Evolutionary conservation across 495 filamentous ascomycete genomes (phyloP).

Genomic region (Neurospora sp.): DNA sequence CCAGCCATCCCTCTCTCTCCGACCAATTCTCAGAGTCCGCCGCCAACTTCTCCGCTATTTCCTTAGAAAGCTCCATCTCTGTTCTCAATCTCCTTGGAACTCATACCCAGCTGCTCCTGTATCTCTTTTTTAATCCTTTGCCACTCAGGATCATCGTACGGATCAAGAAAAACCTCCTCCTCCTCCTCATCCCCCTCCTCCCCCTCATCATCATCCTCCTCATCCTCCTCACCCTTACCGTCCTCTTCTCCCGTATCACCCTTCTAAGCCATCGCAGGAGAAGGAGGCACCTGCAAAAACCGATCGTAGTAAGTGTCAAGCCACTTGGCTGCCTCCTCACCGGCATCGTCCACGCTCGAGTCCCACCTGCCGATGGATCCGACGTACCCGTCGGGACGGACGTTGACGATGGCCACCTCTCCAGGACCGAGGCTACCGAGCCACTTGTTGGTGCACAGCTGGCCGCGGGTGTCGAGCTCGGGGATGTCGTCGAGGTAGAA

Average conservation of each 20-base stretch:
- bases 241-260: not conserved
- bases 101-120: not conserved
- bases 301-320: constrained; percentile 50
- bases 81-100: not conserved
- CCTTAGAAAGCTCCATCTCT: not conserved
- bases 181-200: not conserved
- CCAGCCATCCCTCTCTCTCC: not conserved
- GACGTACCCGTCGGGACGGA: constrained; percentile 61
- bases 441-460: constrained; percentile 52
- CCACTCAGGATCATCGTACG: not conserved
- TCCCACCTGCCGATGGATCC: constrained; percentile 47
- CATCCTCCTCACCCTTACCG: not conserved
- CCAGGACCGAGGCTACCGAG: constrained; percentile 41
- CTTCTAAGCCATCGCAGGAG: not conserved
- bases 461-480: constrained; percentile 36
- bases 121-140: not conserved
- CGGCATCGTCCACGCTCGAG: constrained; percentile 30
- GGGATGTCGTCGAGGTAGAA: constrained; percentile 54
- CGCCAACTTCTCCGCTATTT: not conserved
- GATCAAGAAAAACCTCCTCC: not conserved
- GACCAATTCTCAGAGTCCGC: not conserved
- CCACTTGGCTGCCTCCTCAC: constrained; percentile 40
- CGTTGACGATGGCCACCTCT: constrained; percentile 47
- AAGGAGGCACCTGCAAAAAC: constrained; percentile 34
- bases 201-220: not conserved